These are phyloP conservation scores for Kingdonia uniflora DNA, from an alignment of 164 flowering plant genomes.

Conservation along the genomic window DNA sequence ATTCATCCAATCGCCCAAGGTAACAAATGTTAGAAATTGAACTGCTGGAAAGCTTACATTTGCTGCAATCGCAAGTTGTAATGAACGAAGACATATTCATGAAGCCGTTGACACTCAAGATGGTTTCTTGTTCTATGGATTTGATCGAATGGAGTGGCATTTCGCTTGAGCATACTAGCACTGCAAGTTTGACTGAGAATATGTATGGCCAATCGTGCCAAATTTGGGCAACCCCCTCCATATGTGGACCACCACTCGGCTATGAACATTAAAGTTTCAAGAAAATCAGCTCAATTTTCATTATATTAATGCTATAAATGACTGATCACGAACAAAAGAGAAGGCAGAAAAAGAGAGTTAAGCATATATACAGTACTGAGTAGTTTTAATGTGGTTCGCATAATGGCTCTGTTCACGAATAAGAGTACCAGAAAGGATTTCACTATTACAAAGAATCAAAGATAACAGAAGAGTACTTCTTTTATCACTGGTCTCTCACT, in stretches of 20 bases:
- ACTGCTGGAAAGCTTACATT: slow-evolving; percentile 26
- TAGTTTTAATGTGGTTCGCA: no score
- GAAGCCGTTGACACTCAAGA: slow-evolving; percentile 59
- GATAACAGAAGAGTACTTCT: no score
- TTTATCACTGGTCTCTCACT: no score
- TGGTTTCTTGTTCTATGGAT: slow-evolving; percentile 41
- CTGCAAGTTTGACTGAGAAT: slow-evolving; percentile 77
- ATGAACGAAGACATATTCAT: slow-evolving; percentile 61
- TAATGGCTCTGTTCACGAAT: no score
- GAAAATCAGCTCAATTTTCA: slow-evolving; percentile 11
- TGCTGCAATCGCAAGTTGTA: slow-evolving; percentile 52
- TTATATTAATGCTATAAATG: no score
- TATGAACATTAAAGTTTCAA: slow-evolving; percentile 11
- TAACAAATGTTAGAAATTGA: not conserved
- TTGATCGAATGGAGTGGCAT: slow-evolving; percentile 33
- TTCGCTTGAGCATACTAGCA: slow-evolving; percentile 25
- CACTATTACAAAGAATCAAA: no score
- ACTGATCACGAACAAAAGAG: no score
- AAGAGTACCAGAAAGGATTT: no score
- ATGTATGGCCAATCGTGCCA: slow-evolving; percentile 64
- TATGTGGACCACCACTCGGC: slow-evolving; percentile 96
- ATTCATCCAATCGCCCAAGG: not conserved
- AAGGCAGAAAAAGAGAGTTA: no score
- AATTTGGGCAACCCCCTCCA: slow-evolving; percentile 86
- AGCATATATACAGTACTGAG: no score